A percentile compares a stretch with the other conserved stretches of the same genome.
phyloP scores from a whole-genome alignment of 768 basidiomycete genomes.

The Collybiopsis luxurians region DNA sequence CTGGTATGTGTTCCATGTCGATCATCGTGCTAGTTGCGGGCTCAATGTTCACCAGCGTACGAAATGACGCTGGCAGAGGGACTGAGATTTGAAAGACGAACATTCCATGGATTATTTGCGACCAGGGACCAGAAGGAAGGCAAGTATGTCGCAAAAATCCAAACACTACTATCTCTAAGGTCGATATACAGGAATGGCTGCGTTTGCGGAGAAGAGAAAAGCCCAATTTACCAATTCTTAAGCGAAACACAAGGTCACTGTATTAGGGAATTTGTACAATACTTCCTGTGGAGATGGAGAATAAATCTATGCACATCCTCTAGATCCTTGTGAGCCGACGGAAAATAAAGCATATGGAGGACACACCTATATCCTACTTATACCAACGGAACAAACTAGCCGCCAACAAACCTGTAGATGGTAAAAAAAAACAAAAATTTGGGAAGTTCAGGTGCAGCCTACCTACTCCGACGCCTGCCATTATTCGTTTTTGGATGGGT shows the following conservation, averaged over 20 bases:
- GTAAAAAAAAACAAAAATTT: constrained; percentile 18
- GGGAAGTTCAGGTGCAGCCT: constrained; percentile 21
- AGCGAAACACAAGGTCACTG: constrained; percentile 9
- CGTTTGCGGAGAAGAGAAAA: constrained; percentile 93
- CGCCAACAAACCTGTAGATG: constrained; percentile 28
- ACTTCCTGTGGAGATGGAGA: not conserved
- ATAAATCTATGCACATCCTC: not conserved
- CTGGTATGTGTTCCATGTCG: constrained; percentile 41
- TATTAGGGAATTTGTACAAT: constrained; percentile 5
- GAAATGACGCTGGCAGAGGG: constrained; percentile 83
- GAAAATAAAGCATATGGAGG: not conserved
- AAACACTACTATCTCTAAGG: not conserved
- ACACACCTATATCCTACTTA: constrained; percentile 2
- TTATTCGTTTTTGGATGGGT: constrained; percentile 54
- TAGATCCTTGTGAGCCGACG: not conserved
- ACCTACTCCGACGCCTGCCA: constrained; percentile 66
- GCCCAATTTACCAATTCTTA: constrained; percentile 71
- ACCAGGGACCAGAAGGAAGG: constrained; percentile 96
- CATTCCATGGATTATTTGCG: constrained; percentile 91
- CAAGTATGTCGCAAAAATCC: constrained; percentile 30
- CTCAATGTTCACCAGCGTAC: constrained; percentile 48
- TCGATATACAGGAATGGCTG: constrained; percentile 75
- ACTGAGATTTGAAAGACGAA: constrained; percentile 78
- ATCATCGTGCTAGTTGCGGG: not conserved
- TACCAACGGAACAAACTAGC: constrained; percentile 15